These are phyloP conservation scores for Microbotryum silenes-acaulis DNA, from an alignment of 1,284 basidiomycete genomes.

Conservation along the genomic window DNA sequence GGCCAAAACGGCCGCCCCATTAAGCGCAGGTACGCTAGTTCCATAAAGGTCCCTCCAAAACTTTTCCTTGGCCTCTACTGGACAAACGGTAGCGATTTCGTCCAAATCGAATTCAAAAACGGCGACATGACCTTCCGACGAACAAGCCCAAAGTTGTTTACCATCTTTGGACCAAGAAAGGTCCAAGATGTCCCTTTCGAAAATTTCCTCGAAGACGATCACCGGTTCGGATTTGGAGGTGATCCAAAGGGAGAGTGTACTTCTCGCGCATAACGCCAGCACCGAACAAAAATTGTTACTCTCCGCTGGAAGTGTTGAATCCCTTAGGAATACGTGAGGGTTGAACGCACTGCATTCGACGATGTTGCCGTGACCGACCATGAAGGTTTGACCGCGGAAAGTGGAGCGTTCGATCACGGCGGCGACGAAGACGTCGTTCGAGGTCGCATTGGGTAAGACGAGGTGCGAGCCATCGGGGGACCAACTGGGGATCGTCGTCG, in stretches of 20 bases:
- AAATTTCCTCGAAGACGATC: conserved; percentile 86
- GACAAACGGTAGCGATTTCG: conserved; percentile 76
- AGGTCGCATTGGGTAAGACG: conserved; percentile 93
- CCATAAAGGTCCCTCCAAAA: conserved; percentile 55
- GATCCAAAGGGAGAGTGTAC: conserved; percentile 70
- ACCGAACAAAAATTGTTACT: conserved; percentile 72
- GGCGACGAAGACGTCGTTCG: conserved; percentile 94
- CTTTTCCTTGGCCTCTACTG: conserved; percentile 61
- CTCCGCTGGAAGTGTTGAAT: conserved; percentile 53
- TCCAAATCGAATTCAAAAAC: conserved; percentile 71
- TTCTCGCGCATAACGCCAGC: conserved; percentile 80
- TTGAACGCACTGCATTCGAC: conserved; percentile 84
- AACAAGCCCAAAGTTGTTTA: conserved; percentile 83
- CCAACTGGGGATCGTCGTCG: conserved; percentile 56
- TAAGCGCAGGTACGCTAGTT: too few relatives aligned
- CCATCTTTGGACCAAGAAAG: conserved; percentile 93
- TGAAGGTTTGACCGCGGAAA: conserved; percentile 63
- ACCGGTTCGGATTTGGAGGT: conserved; percentile 82
- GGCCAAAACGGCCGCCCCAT: too few relatives aligned
- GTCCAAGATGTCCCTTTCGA: conserved; percentile 90
- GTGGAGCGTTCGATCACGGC: conserved; percentile 80
- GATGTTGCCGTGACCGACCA: conserved; percentile 95
- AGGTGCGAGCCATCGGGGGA: conserved; percentile 98
- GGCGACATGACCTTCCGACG: conserved; percentile 87
- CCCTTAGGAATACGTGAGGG: conserved; percentile 79